A percentile compares a stretch with the other conserved stretches of the same genome.
Evolutionary conservation across 768 basidiomycete species (phyloP).

Genomic region (Trametes coccinea): DNA sequence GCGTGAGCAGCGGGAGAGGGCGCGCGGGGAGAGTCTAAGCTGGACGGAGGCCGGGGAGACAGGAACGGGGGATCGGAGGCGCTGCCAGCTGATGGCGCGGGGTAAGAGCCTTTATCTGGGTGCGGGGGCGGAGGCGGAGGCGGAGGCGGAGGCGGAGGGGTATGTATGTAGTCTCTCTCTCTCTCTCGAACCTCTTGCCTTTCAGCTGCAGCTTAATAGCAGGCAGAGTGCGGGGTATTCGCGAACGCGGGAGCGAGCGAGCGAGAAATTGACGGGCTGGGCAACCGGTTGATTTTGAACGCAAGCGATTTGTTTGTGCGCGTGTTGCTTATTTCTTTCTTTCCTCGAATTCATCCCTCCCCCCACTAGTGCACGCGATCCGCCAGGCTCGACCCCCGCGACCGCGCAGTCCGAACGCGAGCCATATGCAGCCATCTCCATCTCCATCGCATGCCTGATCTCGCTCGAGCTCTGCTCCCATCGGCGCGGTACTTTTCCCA

Average conservation of each 20-base stretch:
- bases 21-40: no score
- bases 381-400: neutral
- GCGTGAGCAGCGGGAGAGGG: slow-evolving; percentile 27
- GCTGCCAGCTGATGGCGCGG: slow-evolving; percentile 11
- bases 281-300: slow-evolving; percentile 16
- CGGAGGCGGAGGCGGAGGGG: neutral
- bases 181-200: no score
- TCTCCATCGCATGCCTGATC: neutral
- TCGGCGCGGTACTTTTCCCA: slow-evolving; percentile 11
- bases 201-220: no score
- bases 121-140: neutral
- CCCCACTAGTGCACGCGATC: no score
- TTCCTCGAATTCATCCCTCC: no score
- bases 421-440: neutral
- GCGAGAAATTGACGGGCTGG: neutral
- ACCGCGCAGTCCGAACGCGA: neutral
- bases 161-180: no score
- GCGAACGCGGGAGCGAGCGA: slow-evolving; percentile 4
- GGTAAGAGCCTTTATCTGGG: slow-evolving; percentile 7
- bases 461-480: neutral
- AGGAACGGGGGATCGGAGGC: slow-evolving; percentile 7
- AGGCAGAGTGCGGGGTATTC: slow-evolving; percentile 8
- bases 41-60: slow-evolving; percentile 19
- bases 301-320: slow-evolving; percentile 26
- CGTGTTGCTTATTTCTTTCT: slow-evolving; percentile 22